Evolutionary conservation across 1,284 basidiomycete species (phyloP).

Genomic region (Ceratobasidium sp.): DNA sequence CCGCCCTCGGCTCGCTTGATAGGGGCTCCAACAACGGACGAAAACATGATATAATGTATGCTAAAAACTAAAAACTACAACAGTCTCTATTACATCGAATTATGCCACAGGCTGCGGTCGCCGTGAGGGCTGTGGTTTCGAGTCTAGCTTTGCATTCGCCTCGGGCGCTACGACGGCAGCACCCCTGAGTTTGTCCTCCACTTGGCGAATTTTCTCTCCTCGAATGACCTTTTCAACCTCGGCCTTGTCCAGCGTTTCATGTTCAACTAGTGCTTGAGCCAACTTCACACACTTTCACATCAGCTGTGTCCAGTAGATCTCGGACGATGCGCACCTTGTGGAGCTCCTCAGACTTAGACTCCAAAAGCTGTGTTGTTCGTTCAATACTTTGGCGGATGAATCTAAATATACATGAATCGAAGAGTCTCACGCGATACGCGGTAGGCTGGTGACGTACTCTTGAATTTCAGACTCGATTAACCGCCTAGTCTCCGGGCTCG

Average conservation of each 20-base stretch:
- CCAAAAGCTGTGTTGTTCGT: constrained; percentile 75
- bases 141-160: neutral
- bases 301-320: neutral
- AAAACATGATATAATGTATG: constrained; percentile 1
- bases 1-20: neutral
- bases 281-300: constrained; percentile 58
- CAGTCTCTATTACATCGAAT: too few relatives aligned
- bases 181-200: constrained; percentile 27
- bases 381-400: constrained; percentile 77
- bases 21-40: neutral
- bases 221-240: constrained; percentile 87
- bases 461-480: constrained; percentile 85
- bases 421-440: neutral
- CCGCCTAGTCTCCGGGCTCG: constrained; percentile 77
- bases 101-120: constrained; percentile 10
- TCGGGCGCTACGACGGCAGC: neutral
- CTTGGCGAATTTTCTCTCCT: constrained; percentile 73
- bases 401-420: constrained; percentile 51
- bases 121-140: neutral
- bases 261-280: constrained; percentile 86
- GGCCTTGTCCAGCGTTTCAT: constrained; percentile 80
- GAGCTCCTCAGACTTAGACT: constrained; percentile 73
- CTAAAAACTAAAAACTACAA: neutral
- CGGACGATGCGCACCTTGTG: constrained; percentile 65
- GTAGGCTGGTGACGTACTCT: constrained; percentile 59